Conservation (phyloP, 208 protist species). For the Zelonia costaricensis region DNA sequence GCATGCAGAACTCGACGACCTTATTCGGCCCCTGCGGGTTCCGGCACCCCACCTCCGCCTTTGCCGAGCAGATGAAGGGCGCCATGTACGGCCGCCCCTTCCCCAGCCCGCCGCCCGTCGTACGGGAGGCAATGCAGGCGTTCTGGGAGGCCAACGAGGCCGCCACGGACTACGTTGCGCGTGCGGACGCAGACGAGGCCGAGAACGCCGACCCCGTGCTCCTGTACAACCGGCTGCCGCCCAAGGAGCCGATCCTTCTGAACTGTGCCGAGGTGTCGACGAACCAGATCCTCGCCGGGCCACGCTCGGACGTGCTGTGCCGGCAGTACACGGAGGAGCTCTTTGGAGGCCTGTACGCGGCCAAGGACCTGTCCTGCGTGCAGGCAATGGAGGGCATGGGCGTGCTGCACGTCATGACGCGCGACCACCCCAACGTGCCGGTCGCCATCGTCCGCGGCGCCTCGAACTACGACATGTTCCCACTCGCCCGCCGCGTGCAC, state of each 20-base stretch:
- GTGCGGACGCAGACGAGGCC: not conserved
- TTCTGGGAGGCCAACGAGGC: conserved; percentile 60
- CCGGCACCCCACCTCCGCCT: conserved; percentile 29
- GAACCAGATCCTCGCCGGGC: conserved; percentile 51
- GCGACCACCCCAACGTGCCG: conserved; percentile 41
- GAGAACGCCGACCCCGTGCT: conserved; percentile 7
- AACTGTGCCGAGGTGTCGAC: conserved; percentile 53
- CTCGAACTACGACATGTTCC: conserved; percentile 62
- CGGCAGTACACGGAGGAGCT: conserved; percentile 51
- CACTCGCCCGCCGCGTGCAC: conserved; percentile 31
- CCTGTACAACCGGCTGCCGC: conserved; percentile 33
- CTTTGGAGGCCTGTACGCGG: conserved; percentile 23
- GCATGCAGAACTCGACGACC: conserved; percentile 39
- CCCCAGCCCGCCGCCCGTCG: conserved; percentile 29
- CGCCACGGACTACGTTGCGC: conserved; percentile 25
- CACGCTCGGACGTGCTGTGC: conserved; percentile 43
- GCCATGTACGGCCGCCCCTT: conserved; percentile 47
- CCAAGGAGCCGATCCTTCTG: conserved; percentile 36
- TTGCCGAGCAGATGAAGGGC: conserved; percentile 39
- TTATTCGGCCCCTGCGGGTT: conserved; percentile 50
- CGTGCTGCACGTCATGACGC: conserved; percentile 47
- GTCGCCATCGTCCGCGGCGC: conserved; percentile 55
- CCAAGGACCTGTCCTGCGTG: conserved; percentile 46
- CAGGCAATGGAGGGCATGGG: conserved; percentile 60
- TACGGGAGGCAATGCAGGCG: conserved; percentile 29